phyloP scores from a whole-genome alignment of 495 filamentous ascomycete genomes.

The Neurospora tetrasperma region DNA sequence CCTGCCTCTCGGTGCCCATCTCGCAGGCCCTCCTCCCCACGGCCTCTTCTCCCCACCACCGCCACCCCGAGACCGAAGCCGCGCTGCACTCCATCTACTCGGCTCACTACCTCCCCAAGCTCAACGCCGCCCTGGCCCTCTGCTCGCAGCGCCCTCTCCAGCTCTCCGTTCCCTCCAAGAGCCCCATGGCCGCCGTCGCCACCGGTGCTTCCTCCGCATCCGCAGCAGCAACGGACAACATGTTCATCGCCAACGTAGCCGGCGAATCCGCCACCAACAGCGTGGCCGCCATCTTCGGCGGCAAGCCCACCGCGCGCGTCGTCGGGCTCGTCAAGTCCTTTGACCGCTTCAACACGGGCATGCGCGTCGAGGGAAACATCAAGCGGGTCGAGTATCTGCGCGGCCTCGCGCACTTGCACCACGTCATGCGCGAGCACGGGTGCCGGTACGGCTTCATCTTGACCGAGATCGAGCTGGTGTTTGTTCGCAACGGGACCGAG shows the following conservation, averaged over 20 bases:
- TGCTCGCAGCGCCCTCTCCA: slow-evolving; percentile 52
- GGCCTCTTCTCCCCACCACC: slow-evolving; percentile 12
- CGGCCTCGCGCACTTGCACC: slow-evolving; percentile 72
- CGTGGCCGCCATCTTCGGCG: slow-evolving; percentile 51
- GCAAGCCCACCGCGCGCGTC: slow-evolving; percentile 64
- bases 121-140: slow-evolving; percentile 66
- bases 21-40: slow-evolving; percentile 52
- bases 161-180: slow-evolving; percentile 45
- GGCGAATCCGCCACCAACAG: slow-evolving; percentile 30
- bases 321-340: slow-evolving; percentile 84
- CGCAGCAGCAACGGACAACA: slow-evolving; percentile 55
- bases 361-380: slow-evolving; percentile 72
- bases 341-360: slow-evolving; percentile 86
- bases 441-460: slow-evolving; percentile 92
- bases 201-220: slow-evolving; percentile 39
- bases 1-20: slow-evolving; percentile 64
- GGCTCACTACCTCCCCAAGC: slow-evolving; percentile 61
- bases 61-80: slow-evolving; percentile 63
- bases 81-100: slow-evolving; percentile 59
- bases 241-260: slow-evolving; percentile 53
- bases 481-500: slow-evolving; percentile 70
- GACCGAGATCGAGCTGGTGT: slow-evolving; percentile 87
- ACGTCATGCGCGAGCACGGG: slow-evolving; percentile 82
- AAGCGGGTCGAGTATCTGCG: slow-evolving; percentile 78
- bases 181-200: slow-evolving; percentile 39